Percentiles rank a stretch among this genome's conserved stretches.
phyloP scores from a whole-genome alignment of 495 filamentous ascomycete species.

The Bacidia gigantensis region DNA sequence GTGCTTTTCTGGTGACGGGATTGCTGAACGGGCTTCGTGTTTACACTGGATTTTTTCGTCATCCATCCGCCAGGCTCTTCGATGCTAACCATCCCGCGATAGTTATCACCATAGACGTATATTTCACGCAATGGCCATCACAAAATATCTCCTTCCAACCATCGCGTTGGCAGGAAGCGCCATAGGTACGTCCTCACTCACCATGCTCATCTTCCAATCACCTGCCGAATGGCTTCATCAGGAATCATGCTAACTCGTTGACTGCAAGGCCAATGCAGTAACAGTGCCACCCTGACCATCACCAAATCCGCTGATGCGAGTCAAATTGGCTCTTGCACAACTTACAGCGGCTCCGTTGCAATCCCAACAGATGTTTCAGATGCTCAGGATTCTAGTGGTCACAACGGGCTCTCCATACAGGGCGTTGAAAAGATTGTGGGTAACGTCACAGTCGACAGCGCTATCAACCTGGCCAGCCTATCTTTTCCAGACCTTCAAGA shows the following conservation, averaged over 20 bases:
- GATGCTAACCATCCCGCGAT: conserved; percentile 3
- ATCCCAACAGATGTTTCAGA: conserved; percentile 41
- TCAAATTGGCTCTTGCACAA: conserved; percentile 48
- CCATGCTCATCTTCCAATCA: background rate
- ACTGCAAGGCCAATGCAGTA: conserved; percentile 29
- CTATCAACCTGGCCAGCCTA: conserved; percentile 41
- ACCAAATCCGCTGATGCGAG: conserved; percentile 45
- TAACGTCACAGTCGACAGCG: conserved; percentile 47
- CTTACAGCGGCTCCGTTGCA: conserved; percentile 54
- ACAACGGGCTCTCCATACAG: conserved; percentile 20
- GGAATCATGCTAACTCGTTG: conserved; percentile 3
- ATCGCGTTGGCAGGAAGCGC: conserved; percentile 52
- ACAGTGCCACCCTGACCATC: conserved; percentile 19
- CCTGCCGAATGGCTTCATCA: background rate
- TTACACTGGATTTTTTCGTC: background rate
- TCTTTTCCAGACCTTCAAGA: conserved; percentile 32
- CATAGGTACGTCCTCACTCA: conserved; percentile 42
- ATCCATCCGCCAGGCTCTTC: background rate
- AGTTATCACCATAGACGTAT: conserved; percentile 22
- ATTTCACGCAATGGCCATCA: conserved; percentile 53
- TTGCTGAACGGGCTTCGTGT: background rate
- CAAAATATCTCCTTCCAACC: conserved; percentile 59
- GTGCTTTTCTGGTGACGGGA: background rate
- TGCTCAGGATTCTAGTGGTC: conserved; percentile 38
- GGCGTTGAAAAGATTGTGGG: conserved; percentile 51